Evolutionary conservation across 257 asterid genomes (phyloP).

Genomic region (Vinca minor): DNA sequence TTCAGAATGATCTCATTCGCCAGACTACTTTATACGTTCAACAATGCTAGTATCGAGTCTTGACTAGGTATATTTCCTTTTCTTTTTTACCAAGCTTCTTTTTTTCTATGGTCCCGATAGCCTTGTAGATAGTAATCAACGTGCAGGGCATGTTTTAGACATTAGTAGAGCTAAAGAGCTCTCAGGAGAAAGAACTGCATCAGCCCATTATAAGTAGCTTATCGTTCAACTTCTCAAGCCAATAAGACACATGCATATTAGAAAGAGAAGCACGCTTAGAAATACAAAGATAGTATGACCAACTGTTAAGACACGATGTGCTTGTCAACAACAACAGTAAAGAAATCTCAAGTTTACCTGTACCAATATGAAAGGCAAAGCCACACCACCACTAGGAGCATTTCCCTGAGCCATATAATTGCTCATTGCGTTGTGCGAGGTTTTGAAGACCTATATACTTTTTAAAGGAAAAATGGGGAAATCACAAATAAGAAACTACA

Average conservation of each 20-base stretch:
- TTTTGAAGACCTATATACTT: slow-evolving; percentile 80
- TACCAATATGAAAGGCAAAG: slow-evolving; percentile 92
- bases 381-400: slow-evolving; percentile 93
- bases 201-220: not conserved
- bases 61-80: too few species aligned
- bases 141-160: too few species aligned
- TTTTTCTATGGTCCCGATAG: too few species aligned
- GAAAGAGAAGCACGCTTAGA: not conserved
- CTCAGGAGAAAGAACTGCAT: not conserved
- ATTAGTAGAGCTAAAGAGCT: too few species aligned
- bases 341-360: slow-evolving; percentile 45
- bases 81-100: too few species aligned
- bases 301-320: not conserved
- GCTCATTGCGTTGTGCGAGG: slow-evolving; percentile 77
- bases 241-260: not conserved
- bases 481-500: not conserved
- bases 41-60: too few species aligned
- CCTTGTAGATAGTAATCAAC: too few species aligned
- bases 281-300: not conserved
- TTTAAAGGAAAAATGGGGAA: slow-evolving; percentile 5
- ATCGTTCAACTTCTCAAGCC: too few species aligned
- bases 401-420: slow-evolving; percentile 74
- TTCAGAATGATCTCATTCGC: too few species aligned
- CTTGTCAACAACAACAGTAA: not conserved
- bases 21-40: too few species aligned